phyloP scores from a whole-genome alignment of 345 rosid species.

The Populus deltoides region DNA sequence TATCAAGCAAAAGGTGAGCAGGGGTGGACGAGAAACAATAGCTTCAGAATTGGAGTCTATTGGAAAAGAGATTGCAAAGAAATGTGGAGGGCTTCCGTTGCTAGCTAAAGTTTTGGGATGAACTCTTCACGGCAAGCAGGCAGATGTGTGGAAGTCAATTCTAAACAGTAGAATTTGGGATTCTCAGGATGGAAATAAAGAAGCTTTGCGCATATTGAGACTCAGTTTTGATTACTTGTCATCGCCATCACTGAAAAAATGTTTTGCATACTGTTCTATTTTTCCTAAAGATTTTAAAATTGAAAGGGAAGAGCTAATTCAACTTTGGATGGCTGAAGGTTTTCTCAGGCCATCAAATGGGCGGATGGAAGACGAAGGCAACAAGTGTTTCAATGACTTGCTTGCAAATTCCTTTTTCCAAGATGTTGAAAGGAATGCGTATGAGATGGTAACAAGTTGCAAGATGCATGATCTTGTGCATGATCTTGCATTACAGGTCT shows the following conservation, averaged over 20 bases:
- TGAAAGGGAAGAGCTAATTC: neutral
- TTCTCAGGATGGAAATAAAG: neutral
- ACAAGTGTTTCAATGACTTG: conserved; percentile 18
- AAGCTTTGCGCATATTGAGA: neutral
- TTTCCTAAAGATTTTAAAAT: neutral
- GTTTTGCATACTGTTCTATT: conserved; percentile 15
- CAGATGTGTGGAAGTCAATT: too few species aligned
- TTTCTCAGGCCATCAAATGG: neutral
- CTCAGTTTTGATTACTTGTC: conserved; percentile 15
- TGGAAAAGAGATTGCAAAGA: too few species aligned
- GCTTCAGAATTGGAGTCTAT: conserved; percentile 1
- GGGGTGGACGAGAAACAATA: neutral
- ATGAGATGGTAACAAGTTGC: neutral
- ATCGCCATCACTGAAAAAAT: neutral
- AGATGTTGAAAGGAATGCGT: conserved; percentile 5
- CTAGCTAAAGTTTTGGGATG: too few species aligned
- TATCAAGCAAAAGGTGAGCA: conserved; percentile 2
- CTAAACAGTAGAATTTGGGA: too few species aligned
- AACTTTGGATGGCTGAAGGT: conserved; percentile 19
- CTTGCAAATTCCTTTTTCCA: conserved; percentile 26
- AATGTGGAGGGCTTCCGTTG: too few species aligned
- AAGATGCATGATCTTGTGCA: conserved; percentile 10
- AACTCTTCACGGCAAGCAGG: too few species aligned
- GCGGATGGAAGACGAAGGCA: conserved; percentile 11
- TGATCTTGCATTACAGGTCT: conserved; percentile 21